Evolutionary conservation across 208 protist species (phyloP).

Genomic region (Naegleria fowleri): DNA sequence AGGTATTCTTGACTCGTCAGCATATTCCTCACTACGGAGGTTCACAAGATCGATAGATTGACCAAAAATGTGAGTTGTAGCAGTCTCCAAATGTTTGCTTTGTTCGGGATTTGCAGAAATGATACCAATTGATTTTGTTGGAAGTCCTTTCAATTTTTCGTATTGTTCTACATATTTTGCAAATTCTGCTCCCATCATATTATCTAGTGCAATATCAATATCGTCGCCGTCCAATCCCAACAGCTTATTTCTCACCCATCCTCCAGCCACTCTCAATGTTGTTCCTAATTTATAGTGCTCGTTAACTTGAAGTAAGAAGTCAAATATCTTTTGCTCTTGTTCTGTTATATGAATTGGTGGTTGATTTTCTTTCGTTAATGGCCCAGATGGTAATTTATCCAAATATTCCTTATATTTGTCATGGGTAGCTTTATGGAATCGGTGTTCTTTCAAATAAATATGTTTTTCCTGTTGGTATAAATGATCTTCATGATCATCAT

Average conservation of each 20-base stretch:
- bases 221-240: slow-evolving; percentile 81
- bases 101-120: slow-evolving; percentile 58
- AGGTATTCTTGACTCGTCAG: slow-evolving; percentile 78
- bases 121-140: slow-evolving; percentile 22
- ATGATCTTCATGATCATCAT: background rate
- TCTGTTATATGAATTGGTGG: background rate
- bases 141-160: slow-evolving; percentile 43
- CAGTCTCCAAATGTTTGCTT: slow-evolving; percentile 97
- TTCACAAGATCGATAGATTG: slow-evolving; percentile 92
- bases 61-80: slow-evolving; percentile 75
- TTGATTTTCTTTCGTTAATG: background rate
- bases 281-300: slow-evolving; percentile 51
- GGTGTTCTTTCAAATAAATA: background rate
- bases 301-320: slow-evolving; percentile 65
- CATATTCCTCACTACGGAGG: slow-evolving; percentile 86
- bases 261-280: slow-evolving; percentile 81
- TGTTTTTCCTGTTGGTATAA: background rate
- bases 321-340: slow-evolving; percentile 68
- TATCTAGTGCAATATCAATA: slow-evolving; percentile 96
- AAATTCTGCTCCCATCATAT: slow-evolving; percentile 71
- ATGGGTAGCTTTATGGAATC: background rate
- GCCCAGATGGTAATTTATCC: background rate
- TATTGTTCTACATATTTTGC: slow-evolving; percentile 69
- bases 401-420: background rate
- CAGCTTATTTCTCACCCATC: slow-evolving; percentile 95